Percentiles rank a stretch among this genome's conserved stretches.
Conservation (phyloP, 352 stramenopile genomes). For the Phytopythium aichiense region DNA sequence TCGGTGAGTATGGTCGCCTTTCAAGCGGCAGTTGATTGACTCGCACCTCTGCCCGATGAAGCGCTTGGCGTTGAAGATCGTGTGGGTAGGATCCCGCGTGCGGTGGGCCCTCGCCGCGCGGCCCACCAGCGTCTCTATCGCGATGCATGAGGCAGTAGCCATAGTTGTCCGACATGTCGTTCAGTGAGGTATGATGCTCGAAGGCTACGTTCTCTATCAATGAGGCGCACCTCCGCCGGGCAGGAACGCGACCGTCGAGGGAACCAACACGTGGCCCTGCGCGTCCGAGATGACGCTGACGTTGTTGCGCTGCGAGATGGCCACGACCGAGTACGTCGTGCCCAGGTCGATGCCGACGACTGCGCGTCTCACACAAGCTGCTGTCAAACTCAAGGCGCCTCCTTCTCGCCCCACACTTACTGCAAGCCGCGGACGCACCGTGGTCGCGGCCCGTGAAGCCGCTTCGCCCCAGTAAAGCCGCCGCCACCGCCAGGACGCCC, state of each 20-base stretch:
- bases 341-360: slow-evolving; percentile 72
- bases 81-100: slow-evolving; percentile 51
- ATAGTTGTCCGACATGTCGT: background rate
- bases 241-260: slow-evolving; percentile 66
- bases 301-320: slow-evolving; percentile 57
- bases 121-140: slow-evolving; percentile 40
- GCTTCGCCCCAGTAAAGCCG: slow-evolving; percentile 43
- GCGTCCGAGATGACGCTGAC: slow-evolving; percentile 59
- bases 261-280: slow-evolving; percentile 42
- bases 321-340: slow-evolving; percentile 77
- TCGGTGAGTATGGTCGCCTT: too few species aligned
- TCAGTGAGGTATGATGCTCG: too few species aligned
- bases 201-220: too few species aligned
- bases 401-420: background rate
- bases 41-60: slow-evolving; percentile 50
- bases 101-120: slow-evolving; percentile 38
- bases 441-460: slow-evolving; percentile 61
- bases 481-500: slow-evolving; percentile 30
- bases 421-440: slow-evolving; percentile 16
- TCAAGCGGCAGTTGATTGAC: background rate
- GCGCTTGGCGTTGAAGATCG: slow-evolving; percentile 75
- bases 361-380: slow-evolving; percentile 1
- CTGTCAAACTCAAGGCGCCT: background rate
- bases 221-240: slow-evolving; percentile 28
- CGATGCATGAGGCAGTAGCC: background rate